Evolutionary conservation across 2,329 filamentous ascomycete genomes (phyloP), one percentile per base, ranked within the genome.

Genomic region (Thermoascus crustaceus): DNA sequence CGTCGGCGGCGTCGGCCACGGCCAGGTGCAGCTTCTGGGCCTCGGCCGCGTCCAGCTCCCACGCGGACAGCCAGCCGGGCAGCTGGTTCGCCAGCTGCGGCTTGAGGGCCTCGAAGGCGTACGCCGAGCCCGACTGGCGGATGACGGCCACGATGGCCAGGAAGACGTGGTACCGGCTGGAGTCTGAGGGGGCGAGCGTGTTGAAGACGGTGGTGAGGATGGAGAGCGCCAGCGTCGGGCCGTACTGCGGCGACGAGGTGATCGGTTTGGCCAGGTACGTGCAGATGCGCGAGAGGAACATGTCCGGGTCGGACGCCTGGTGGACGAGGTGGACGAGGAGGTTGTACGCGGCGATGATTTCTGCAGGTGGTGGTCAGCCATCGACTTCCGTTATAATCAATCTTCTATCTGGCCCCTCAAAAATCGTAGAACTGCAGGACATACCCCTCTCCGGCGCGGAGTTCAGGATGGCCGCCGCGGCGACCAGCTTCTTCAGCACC

Each of bases 181-280:
- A 80, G 57, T 87, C 82, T 54, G 80, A 71, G 42, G 80, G 68
- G 49, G 80, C 68, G 49, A 96, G 76, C 47, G 93, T 82, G 75
- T 98, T 98, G 80, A 96, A 98, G 57, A 98, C 79, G 52, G 88
- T 95, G 57, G 85, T 87, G 50, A 98, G 77, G 51, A 91, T 83
- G 48, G 86, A 87, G 50, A 96, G 81, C 46, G 87, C 86, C 47
- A 98, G 76, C 32, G 83, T 82, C 44, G 82, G 73, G 50, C 88
- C 86, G 68, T 94, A 88, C 50, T 81, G 71, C 35, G 87, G 84
- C 33, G 89, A 94, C 43, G 84, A 85, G 43, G 81, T 78, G 58
- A 96, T 78, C 45, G 91, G 89, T 61, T 85, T 82, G 47, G 78
- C 78, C 57, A 98, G 84, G 68, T 93, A 89, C 55, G 80, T 73